These are phyloP conservation scores for Fusarium siculi DNA, from an alignment of 2,329 filamentous ascomycete genomes.

Conservation along the genomic window DNA sequence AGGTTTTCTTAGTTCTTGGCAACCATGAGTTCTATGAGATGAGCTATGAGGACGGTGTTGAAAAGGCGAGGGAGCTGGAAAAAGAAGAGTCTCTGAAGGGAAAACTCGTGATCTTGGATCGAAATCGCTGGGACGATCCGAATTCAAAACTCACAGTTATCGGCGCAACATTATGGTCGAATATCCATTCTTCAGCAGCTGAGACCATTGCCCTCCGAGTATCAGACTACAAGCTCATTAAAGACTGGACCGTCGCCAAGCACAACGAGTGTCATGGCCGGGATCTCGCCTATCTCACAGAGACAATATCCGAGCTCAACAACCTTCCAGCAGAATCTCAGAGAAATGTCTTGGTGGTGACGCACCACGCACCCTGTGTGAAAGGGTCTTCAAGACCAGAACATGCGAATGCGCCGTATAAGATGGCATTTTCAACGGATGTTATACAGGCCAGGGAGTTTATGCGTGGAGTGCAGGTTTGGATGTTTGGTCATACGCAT, in stretches of 20 bases:
- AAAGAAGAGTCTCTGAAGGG: conserved; percentile 52
- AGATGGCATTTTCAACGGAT: conserved; percentile 64
- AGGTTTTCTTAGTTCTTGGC: conserved; percentile 61
- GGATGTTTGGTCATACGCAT: conserved; percentile 63
- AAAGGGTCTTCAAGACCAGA: conserved; percentile 60
- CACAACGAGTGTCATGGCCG: conserved; percentile 60
- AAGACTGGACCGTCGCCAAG: conserved; percentile 58
- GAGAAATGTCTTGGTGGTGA: conserved; percentile 59
- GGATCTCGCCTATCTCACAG: conserved; percentile 63
- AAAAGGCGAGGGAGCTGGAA: conserved; percentile 50
- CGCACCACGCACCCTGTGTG: conserved; percentile 67
- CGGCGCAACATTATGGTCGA: conserved; percentile 68
- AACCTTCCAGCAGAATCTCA: conserved; percentile 18
- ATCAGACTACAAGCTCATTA: conserved; percentile 66
- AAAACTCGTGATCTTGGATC: conserved; percentile 57
- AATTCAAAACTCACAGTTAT: conserved; percentile 60
- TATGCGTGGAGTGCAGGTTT: conserved; percentile 49
- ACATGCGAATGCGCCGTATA: conserved; percentile 58
- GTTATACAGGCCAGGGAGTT: conserved; percentile 46
- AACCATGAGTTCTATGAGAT: conserved; percentile 66
- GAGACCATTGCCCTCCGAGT: conserved; percentile 56
- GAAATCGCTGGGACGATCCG: conserved; percentile 52
- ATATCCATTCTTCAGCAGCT: conserved; percentile 53
- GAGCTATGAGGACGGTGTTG: conserved; percentile 51
- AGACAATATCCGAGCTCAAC: conserved; percentile 48